phyloP scores from a whole-genome alignment of 192 early-diverging fungal genomes.

The Helicostylum pulchrum region DNA sequence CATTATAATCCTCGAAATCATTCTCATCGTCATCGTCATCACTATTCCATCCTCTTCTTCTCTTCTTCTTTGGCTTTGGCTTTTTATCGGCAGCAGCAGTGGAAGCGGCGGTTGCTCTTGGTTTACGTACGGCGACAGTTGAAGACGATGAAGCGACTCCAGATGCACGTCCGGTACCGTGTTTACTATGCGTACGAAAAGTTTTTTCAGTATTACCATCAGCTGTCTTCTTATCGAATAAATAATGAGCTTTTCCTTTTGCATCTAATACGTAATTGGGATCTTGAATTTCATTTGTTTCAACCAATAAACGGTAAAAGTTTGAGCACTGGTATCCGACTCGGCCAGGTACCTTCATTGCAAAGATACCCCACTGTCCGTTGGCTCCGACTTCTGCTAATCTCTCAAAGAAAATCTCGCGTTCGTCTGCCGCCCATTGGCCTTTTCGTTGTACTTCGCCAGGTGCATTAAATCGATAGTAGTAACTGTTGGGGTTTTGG shows the following conservation, averaged over 20 bases:
- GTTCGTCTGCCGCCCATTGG: constrained; percentile 86
- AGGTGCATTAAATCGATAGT: constrained; percentile 96
- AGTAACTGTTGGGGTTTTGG: constrained; percentile 95
- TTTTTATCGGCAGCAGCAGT: constrained; percentile 41
- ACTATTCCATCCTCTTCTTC: constrained; percentile 39
- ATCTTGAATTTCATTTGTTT: constrained; percentile 84
- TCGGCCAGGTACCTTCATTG: constrained; percentile 90
- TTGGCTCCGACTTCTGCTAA: constrained; percentile 87
- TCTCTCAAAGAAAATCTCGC: constrained; percentile 79
- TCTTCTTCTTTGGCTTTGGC: constrained; percentile 45
- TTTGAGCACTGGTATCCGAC: constrained; percentile 99
- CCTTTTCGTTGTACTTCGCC: constrained; percentile 94
- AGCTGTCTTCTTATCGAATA: constrained; percentile 84
- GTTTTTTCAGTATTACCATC: constrained; percentile 77
- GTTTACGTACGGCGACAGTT: neutral
- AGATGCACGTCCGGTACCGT: constrained; percentile 38
- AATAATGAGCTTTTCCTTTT: constrained; percentile 87
- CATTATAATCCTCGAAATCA: constrained; percentile 62
- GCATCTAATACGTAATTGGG: constrained; percentile 90
- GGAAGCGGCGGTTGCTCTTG: constrained; percentile 22
- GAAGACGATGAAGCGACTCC: constrained; percentile 5
- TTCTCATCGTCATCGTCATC: constrained; percentile 56
- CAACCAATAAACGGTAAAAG: constrained; percentile 89
- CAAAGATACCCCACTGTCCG: constrained; percentile 97
- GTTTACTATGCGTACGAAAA: constrained; percentile 76